phyloP scores from a whole-genome alignment of 495 filamentous ascomycete genomes.

The Penicillium tannophilum region DNA sequence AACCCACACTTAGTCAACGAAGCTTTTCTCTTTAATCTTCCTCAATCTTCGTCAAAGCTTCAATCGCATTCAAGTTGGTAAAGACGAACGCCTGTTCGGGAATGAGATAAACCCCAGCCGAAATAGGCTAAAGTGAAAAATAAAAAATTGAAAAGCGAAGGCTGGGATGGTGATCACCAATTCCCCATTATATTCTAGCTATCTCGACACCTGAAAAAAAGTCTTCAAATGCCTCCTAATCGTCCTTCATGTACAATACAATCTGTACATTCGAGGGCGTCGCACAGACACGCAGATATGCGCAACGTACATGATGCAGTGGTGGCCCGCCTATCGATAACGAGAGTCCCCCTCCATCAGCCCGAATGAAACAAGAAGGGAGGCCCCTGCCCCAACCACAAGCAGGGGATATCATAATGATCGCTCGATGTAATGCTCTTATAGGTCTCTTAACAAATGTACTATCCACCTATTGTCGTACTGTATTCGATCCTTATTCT shows the following conservation, averaged over 20 bases:
- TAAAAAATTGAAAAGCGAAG: slow-evolving; percentile 11
- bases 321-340: slow-evolving; percentile 25
- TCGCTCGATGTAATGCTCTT: background rate
- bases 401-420: slow-evolving; percentile 13
- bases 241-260: background rate
- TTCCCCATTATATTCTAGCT: background rate
- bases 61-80: background rate
- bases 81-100: background rate
- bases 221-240: background rate
- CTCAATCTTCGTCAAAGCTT: background rate
- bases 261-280: slow-evolving; percentile 1
- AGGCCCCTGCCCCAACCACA: slow-evolving; percentile 17
- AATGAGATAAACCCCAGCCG: background rate
- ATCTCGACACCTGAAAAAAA: slow-evolving; percentile 5
- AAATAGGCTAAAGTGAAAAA: slow-evolving; percentile 10
- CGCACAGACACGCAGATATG: slow-evolving; percentile 18
- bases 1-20: background rate
- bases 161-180: slow-evolving; percentile 17
- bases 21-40: background rate
- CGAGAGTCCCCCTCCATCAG: slow-evolving; percentile 24
- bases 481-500: background rate
- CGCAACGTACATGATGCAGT: slow-evolving; percentile 18
- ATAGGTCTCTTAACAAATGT: background rate
- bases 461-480: background rate
- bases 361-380: background rate